Base-by-base conservation (phyloP, 73 alveolate species). In the Paramecium bursaria region DNA sequence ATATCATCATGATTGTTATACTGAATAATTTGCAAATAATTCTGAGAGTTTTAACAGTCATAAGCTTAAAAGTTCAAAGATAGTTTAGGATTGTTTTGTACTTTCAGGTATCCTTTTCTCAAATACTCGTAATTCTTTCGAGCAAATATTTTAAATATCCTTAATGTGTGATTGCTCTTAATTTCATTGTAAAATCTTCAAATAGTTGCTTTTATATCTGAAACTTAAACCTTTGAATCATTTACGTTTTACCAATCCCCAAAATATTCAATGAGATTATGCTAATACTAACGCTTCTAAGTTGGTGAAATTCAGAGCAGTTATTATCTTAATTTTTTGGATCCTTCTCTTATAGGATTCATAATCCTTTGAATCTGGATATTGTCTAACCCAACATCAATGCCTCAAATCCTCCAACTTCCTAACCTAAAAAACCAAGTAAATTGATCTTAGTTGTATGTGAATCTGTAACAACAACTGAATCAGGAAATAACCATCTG, bases 371-470 rank as follows among this genome's bases (percentile, higher is more conserved):
- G 92, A 94, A 92, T 6, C 96, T 93, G 76, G 96, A 91, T 48
- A 93, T 91, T 10, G 86, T 75, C 79, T 93, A 93, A 14, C 98
- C 96, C 23, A 93, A 93, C 98, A 93, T 93, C 74, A 93, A 96
- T 26, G 98, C 95, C 67, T 93, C 98, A 33, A 93, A 91, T 13
- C 98, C 98, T 48, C 98, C 98, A 35, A 91, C 96, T 17, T 96
- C 98, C 98, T 96, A 93, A 14, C 98, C 98, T 15, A 88, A 55
- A 22, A 93, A 94, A 46, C 98, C 98, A 29, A 91, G 92, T n/a
- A 96, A 96, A 73, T 93, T 92, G 47, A 93, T 93, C 98, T 91
- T 93, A 49, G 98, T 93, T 7, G 98, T 93, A 76, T 93, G 98
- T 19, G 95, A 88, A 75, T 93, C 98, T 30, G 98, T 93, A 29